Evolutionary conservation across 805 yeast genomes (phyloP).

Genomic region (Wilhelminamyces savonicus): DNA sequence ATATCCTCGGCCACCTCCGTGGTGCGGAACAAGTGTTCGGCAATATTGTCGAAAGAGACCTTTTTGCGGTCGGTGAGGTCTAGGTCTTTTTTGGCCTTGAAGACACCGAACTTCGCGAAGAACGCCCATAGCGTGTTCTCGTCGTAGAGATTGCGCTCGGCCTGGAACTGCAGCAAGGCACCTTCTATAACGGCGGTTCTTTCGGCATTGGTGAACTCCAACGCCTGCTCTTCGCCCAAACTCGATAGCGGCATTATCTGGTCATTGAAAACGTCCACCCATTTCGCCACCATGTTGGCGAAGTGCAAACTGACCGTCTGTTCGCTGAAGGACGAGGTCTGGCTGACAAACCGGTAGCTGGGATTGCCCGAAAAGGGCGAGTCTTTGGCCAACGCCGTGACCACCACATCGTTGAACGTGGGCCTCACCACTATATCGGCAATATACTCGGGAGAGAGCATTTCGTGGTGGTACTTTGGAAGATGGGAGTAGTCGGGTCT

Average conservation of each 20-base stretch:
- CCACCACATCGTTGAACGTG: slow-evolving; percentile 21
- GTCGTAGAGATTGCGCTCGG: slow-evolving; percentile 1
- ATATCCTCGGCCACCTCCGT: slow-evolving; percentile 1
- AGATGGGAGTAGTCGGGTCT: slow-evolving; percentile 13
- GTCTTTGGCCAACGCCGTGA: slow-evolving; percentile 21
- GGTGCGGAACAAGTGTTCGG: slow-evolving; percentile 3
- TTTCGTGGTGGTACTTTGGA: slow-evolving; percentile 17
- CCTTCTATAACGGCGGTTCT: slow-evolving; percentile 1
- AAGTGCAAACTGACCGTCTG: slow-evolving; percentile 16
- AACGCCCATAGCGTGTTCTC: too few species aligned
- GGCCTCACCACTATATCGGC: slow-evolving; percentile 29
- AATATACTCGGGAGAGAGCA: slow-evolving; percentile 26
- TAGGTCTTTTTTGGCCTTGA: slow-evolving; percentile 8
- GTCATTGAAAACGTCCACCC: slow-evolving; percentile 23
- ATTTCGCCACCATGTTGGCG: slow-evolving; percentile 19
- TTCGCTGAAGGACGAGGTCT: too few species aligned
- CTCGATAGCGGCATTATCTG: slow-evolving; percentile 11
- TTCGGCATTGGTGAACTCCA: slow-evolving; percentile 1
- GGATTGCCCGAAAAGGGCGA: slow-evolving; percentile 23
- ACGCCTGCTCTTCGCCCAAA: slow-evolving; percentile 5
- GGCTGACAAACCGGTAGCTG: slow-evolving; percentile 14
- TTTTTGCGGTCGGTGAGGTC: slow-evolving; percentile 4
- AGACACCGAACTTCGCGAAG: slow-evolving; percentile 8
- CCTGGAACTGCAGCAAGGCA: slow-evolving; percentile 2
- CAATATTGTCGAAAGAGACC: slow-evolving; percentile 8